phyloP scores from a whole-genome alignment of 371 early-diverging fungal species.

The Rhizomucor pusillus region DNA sequence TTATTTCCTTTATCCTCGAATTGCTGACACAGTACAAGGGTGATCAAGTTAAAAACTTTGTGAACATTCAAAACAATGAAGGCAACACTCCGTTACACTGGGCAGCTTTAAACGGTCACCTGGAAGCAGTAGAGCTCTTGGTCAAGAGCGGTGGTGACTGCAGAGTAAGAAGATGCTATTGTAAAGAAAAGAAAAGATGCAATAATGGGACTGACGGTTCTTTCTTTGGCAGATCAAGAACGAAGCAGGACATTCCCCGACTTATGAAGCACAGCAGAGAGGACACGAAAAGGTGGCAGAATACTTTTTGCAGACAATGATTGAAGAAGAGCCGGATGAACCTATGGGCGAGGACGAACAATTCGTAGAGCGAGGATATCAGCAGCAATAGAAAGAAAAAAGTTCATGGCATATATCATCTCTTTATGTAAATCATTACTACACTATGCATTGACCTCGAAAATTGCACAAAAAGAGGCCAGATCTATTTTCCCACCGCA shows the following conservation, averaged over 20 bases:
- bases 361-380: slow-evolving; percentile 42
- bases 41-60: slow-evolving; percentile 24
- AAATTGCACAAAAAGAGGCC: too few species aligned
- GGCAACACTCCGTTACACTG: slow-evolving; percentile 87
- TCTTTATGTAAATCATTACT: too few species aligned
- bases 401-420: not conserved
- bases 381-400: slow-evolving; percentile 1
- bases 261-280: slow-evolving; percentile 66
- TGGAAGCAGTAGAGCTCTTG: slow-evolving; percentile 61
- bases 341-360: slow-evolving; percentile 49
- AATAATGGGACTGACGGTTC: not conserved
- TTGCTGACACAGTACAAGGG: slow-evolving; percentile 21
- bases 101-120: slow-evolving; percentile 84
- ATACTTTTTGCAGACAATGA: slow-evolving; percentile 58
- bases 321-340: slow-evolving; percentile 53
- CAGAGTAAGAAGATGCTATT: slow-evolving; percentile 43
- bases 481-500: not conserved
- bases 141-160: slow-evolving; percentile 59
- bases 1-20: slow-evolving; percentile 53
- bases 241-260: slow-evolving; percentile 53
- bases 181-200: slow-evolving; percentile 1
- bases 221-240: slow-evolving; percentile 56
- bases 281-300: slow-evolving; percentile 66
- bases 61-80: slow-evolving; percentile 65
- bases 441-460: too few species aligned